These are phyloP conservation scores for Torulaspora franciscae DNA, from an alignment of 805 yeast species.

Conservation along the genomic window DNA sequence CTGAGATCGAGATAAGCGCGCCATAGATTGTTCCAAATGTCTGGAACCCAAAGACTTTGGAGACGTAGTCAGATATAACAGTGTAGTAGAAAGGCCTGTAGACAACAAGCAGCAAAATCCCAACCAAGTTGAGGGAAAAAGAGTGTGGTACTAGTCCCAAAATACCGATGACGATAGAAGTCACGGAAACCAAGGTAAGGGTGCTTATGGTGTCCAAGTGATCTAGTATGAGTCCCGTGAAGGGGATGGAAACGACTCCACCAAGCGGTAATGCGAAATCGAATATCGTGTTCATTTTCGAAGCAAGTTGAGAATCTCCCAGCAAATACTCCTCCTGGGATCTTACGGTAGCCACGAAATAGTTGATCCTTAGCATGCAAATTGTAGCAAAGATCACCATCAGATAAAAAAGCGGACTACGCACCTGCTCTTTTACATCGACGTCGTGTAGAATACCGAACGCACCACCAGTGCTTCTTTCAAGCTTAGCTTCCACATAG, in stretches of 20 bases:
- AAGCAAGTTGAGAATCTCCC: conserved; percentile 47
- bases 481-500: conserved; percentile 54
- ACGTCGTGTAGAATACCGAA: conserved; percentile 76
- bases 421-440: conserved; percentile 46
- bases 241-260: conserved; percentile 80
- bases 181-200: conserved; percentile 45
- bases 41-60: conserved; percentile 87
- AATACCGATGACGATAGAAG: conserved; percentile 63
- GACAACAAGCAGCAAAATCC: conserved; percentile 66
- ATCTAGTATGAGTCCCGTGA: conserved; percentile 77
- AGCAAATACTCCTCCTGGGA: conserved; percentile 76
- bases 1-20: conserved; percentile 73
- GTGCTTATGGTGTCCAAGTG: conserved; percentile 59
- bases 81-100: conserved; percentile 93
- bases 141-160: conserved; percentile 55
- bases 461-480: conserved; percentile 52
- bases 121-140: conserved; percentile 51
- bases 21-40: conserved; percentile 94
- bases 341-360: conserved; percentile 83
- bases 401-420: conserved; percentile 64
- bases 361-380: conserved; percentile 88
- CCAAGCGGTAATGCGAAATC: conserved; percentile 87
- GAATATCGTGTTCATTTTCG: conserved; percentile 62
- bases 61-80: conserved; percentile 84
- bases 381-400: conserved; percentile 77